Percentiles rank a stretch among this genome's conserved stretches.
Evolutionary conservation across 1,284 basidiomycete species (phyloP).

Genomic region (Sanghuangporus sanghuang): DNA sequence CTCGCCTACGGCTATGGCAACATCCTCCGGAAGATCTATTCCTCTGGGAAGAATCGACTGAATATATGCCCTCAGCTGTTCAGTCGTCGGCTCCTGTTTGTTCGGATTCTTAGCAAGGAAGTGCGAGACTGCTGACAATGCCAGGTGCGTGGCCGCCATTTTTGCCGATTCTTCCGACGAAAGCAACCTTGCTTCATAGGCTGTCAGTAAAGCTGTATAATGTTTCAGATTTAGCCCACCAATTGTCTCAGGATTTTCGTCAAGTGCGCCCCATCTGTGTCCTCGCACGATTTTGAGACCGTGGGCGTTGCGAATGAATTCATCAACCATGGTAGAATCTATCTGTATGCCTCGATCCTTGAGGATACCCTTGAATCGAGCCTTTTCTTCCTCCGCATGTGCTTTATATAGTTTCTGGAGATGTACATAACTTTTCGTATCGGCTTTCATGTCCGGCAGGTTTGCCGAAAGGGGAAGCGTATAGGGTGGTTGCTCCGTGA

Average conservation of each 20-base stretch:
- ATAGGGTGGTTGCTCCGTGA: conserved; percentile 42
- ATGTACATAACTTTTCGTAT: conserved; percentile 76
- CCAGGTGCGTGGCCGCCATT: conserved; percentile 59
- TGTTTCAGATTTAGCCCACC: conserved; percentile 39
- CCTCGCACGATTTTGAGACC: conserved; percentile 78
- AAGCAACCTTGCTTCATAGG: background rate
- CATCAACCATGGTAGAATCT: conserved; percentile 58
- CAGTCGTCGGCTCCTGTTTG: conserved; percentile 28
- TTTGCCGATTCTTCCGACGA: conserved; percentile 31
- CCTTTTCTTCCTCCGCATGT: conserved; percentile 68
- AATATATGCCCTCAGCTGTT: conserved; percentile 30
- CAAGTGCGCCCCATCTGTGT: conserved; percentile 55
- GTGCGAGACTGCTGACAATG: conserved; percentile 52
- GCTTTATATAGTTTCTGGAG: conserved; percentile 76
- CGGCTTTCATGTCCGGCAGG: conserved; percentile 95
- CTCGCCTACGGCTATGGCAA: conserved; percentile 69
- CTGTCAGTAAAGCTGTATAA: background rate
- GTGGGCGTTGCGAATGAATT: conserved; percentile 90
- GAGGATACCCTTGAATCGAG: conserved; percentile 36
- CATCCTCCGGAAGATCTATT: conserved; percentile 51
- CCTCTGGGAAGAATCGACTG: conserved; percentile 26
- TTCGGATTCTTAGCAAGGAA: conserved; percentile 26
- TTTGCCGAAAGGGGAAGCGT: conserved; percentile 52
- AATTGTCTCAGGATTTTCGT: conserved; percentile 47
- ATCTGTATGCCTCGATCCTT: conserved; percentile 30